Evolutionary conservation across 2,329 filamentous ascomycete genomes (phyloP).

Genomic region (Aspergillus bombycis): DNA sequence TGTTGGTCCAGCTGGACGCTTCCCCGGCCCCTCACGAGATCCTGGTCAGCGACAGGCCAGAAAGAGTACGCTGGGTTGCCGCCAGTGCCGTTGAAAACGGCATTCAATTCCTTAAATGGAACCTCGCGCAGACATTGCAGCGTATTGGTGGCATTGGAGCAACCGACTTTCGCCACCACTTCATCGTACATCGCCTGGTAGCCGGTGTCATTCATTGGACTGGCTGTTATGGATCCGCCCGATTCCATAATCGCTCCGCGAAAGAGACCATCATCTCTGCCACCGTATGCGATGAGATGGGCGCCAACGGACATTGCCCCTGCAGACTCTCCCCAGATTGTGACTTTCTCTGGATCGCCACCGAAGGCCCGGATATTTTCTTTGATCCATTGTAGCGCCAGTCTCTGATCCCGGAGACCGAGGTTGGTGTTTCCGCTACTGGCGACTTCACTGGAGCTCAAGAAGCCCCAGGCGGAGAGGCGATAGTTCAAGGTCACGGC

Average conservation of each 20-base stretch:
- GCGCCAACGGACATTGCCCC: slow-evolving; percentile 55
- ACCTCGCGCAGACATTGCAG: slow-evolving; percentile 67
- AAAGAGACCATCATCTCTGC: slow-evolving; percentile 59
- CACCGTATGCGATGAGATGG: slow-evolving; percentile 58
- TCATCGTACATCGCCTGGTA: slow-evolving; percentile 60
- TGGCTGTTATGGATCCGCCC: slow-evolving; percentile 55
- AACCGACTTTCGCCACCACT: slow-evolving; percentile 63
- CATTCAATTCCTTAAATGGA: slow-evolving; percentile 62
- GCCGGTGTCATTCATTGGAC: slow-evolving; percentile 40
- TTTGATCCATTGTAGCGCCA: slow-evolving; percentile 42
- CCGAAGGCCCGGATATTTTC: slow-evolving; percentile 41
- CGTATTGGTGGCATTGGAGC: slow-evolving; percentile 58
- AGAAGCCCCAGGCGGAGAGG: slow-evolving; percentile 56
- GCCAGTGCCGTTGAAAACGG: slow-evolving; percentile 51
- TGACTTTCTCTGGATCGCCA: slow-evolving; percentile 39
- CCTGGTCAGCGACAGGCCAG: slow-evolving; percentile 56
- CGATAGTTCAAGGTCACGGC: slow-evolving; percentile 60
- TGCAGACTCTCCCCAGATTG: slow-evolving; percentile 61
- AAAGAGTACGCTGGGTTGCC: slow-evolving; percentile 39
- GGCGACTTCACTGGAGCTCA: slow-evolving; percentile 50
- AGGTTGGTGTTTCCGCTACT: slow-evolving; percentile 57
- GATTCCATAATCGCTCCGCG: slow-evolving; percentile 56
- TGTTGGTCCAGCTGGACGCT: slow-evolving; percentile 60
- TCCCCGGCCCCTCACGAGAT: slow-evolving; percentile 57
- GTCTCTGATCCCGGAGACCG: slow-evolving; percentile 50